A percentile compares a stretch with the other conserved stretches of the same genome.
Evolutionary conservation across 257 asterid genomes (phyloP).

Genomic region (Nicotiana paniculata): DNA sequence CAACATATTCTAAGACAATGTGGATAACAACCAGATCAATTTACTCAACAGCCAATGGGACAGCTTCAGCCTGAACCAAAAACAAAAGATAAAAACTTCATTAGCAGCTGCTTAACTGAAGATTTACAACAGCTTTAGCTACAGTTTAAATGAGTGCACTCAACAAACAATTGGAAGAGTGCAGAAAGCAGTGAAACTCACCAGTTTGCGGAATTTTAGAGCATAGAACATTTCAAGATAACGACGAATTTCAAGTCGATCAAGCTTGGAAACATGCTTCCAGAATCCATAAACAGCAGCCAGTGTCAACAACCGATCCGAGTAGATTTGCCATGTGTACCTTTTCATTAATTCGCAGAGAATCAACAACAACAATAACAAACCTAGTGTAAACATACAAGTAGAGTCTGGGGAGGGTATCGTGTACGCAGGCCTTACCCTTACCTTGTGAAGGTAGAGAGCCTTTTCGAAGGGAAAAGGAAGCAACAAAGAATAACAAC

Average conservation of each 20-base stretch:
- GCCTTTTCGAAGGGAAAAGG: too few species aligned
- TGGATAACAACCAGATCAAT: background rate
- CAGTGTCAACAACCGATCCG: conserved; percentile 68
- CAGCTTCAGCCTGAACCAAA: conserved; percentile 65
- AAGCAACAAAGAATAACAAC: too few species aligned
- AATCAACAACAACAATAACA: too few species aligned
- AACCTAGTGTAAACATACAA: too few species aligned
- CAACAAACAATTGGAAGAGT: background rate
- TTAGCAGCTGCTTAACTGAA: background rate
- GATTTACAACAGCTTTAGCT: background rate
- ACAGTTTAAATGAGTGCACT: background rate
- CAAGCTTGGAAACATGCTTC: conserved; percentile 81
- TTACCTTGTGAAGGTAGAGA: too few species aligned
- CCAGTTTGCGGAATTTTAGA: conserved; percentile 76
- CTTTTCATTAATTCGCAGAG: conserved; percentile 21
- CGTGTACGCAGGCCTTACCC: too few species aligned
- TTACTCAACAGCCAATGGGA: conserved; percentile 71
- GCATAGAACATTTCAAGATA: conserved; percentile 92
- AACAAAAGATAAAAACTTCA: background rate
- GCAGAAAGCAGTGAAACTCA: conserved; percentile 22
- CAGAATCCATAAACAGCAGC: conserved; percentile 96
- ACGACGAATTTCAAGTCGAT: conserved; percentile 76
- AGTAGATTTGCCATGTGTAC: conserved; percentile 92
- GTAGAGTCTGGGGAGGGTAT: too few species aligned
- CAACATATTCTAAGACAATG: background rate